A percentile compares a stretch with the other conserved stretches of the same genome.
Conservation (phyloP, 441 rosid genomes). For the Melastoma candidum region DNA sequence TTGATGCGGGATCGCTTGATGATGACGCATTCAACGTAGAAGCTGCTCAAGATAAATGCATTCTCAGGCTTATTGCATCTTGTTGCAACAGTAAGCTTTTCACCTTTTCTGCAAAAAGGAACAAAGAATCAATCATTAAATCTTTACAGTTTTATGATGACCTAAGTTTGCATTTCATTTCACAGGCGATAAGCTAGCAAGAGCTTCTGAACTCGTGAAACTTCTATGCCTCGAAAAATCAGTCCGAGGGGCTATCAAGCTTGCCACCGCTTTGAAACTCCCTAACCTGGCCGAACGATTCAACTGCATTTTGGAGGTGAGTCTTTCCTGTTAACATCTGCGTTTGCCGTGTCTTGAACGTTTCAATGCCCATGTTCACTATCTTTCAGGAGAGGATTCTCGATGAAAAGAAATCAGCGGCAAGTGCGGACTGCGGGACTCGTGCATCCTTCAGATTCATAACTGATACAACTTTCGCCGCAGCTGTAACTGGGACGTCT, state of each 20-base stretch:
- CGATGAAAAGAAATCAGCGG: slow-evolving; percentile 26
- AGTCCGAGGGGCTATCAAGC: slow-evolving; percentile 81
- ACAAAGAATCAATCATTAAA: too few relatives aligned
- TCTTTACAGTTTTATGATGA: too few relatives aligned
- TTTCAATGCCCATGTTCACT: slow-evolving; percentile 1
- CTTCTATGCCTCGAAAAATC: slow-evolving; percentile 74
- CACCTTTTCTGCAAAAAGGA: background rate
- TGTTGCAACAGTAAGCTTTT: slow-evolving; percentile 72
- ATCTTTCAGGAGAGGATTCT: slow-evolving; percentile 63
- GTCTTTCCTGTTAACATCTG: background rate
- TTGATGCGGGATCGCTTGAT: slow-evolving; percentile 49
- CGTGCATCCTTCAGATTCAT: too few relatives aligned
- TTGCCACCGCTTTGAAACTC: slow-evolving; percentile 80
- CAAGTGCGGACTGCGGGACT: too few relatives aligned
- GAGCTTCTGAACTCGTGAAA: slow-evolving; percentile 75
- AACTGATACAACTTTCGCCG: background rate
- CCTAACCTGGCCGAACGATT: slow-evolving; percentile 86
- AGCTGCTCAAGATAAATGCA: slow-evolving; percentile 89
- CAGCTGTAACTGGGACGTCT: slow-evolving; percentile 25
- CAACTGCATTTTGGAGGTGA: slow-evolving; percentile 70
- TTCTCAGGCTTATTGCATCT: slow-evolving; percentile 70
- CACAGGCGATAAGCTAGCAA: slow-evolving; percentile 74
- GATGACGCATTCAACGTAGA: slow-evolving; percentile 67
- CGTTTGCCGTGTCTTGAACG: background rate
- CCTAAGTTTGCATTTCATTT: background rate